Evolutionary conservation across 129 eudicot genomes (phyloP), one percentile per base, ranked within the genome.

Genomic region (Flaveria brownii): DNA sequence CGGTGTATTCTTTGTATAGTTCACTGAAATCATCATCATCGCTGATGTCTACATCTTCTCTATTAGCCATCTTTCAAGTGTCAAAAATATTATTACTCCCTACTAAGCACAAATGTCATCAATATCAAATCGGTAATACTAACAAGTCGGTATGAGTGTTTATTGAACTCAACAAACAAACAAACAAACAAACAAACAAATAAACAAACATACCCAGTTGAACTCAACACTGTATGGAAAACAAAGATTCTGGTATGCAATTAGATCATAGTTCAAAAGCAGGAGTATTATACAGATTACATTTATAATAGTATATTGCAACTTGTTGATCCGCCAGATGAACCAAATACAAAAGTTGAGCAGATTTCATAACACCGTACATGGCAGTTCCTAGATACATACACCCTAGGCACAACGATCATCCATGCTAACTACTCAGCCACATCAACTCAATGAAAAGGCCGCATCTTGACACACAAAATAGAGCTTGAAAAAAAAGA

Each of bases 1-100:
- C 99, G 28, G 99, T 95, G 80, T 95, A 95, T 47, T 84, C 99
- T 88, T 95, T 95, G 83, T 95, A 95, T 28, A 95, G 84, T 20
- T 91, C 97, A 76, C 95, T 91, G 52, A 95, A 95, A 81, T 95
- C 98, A 84, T 94, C 99, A 82, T 95, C 99, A 55, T 17, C 20
- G 26, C 62, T 61, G 12, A 63, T 60, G 67, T 95, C 99, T 71
- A 78, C 67, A 71, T 89, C 95, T 47, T 89, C 92, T 72, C 91
- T 85, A 66, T 69, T 84, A n/a, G 85, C 80, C 97, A 90, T 92
- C 68, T 61, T 28, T 61, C 18, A 61, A 61, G 0, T 25, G 41
- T 61, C 68, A 26, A 28, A 61, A 61, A 28, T 25, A 6, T 26
- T 61, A 4, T 6, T 14, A 61, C 42, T 61, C 68, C 68, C 42